Percentiles rank a stretch among this genome's conserved stretches.
Evolutionary conservation across 1,284 basidiomycete genomes (phyloP).

Genomic region (Trichosporon asahii): DNA sequence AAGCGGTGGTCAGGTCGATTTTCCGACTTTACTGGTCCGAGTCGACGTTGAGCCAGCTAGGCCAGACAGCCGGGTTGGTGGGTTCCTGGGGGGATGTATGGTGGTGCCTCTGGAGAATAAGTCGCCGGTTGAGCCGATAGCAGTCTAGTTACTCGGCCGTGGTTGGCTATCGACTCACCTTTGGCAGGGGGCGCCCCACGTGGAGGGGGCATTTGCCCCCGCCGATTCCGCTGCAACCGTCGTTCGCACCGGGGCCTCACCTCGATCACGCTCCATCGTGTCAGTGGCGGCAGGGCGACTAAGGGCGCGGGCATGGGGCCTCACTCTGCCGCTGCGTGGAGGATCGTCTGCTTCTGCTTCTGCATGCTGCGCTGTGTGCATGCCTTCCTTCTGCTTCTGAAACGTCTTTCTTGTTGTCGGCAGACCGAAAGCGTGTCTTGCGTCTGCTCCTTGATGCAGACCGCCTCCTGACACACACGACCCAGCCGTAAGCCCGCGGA

Average conservation of each 20-base stretch:
- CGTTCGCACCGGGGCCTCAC: neutral
- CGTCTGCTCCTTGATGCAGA: neutral
- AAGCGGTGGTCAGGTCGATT: neutral
- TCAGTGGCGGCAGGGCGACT: neutral
- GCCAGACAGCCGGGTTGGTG: neutral
- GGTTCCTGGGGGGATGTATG: neutral
- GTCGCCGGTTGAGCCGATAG: conserved; percentile 2
- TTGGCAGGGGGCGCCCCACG: neutral
- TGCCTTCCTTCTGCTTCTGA: neutral
- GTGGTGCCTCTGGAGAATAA: neutral
- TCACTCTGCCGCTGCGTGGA: neutral
- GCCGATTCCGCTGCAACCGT: neutral
- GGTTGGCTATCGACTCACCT: neutral
- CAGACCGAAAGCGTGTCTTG: neutral
- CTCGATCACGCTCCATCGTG: neutral
- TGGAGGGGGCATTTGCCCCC: neutral
- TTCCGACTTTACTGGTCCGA: neutral
- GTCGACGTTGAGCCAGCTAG: neutral
- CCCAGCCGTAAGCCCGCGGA: neutral
- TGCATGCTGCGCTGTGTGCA: neutral
- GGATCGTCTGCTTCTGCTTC: neutral
- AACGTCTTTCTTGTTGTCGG: neutral
- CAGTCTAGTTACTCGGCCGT: neutral
- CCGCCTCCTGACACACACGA: neutral
- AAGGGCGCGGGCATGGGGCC: neutral